Percentiles rank a stretch among this genome's conserved stretches.
These are phyloP conservation scores for Carex cristatella DNA, from an alignment of 176 grass and related monocot genomes.

Conservation along the genomic window DNA sequence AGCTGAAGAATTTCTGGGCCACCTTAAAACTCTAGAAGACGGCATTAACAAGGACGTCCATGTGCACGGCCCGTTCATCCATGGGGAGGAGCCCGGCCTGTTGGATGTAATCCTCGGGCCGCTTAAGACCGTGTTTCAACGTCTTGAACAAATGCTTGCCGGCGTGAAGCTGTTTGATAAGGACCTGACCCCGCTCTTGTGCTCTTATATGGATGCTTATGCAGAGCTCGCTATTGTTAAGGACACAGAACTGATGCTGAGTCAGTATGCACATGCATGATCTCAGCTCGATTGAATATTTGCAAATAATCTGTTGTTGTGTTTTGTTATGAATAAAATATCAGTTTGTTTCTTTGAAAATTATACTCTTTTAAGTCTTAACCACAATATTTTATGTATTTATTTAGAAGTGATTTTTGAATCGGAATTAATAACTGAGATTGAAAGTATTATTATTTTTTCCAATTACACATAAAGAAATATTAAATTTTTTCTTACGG, in stretches of 20 bases:
- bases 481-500: too few species aligned
- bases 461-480: too few species aligned
- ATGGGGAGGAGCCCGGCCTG: slow-evolving; percentile 4
- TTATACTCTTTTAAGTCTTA: too few species aligned
- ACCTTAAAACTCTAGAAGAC: slow-evolving; percentile 12
- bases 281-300: not conserved
- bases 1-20: not conserved
- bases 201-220: slow-evolving; percentile 13
- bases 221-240: slow-evolving; percentile 12
- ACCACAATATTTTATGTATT: too few species aligned
- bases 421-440: too few species aligned
- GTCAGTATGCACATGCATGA: not conserved
- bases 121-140: not conserved
- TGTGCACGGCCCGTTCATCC: not conserved
- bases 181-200: slow-evolving; percentile 14
- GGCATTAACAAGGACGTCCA: slow-evolving; percentile 21
- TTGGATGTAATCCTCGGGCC: not conserved
- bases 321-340: not conserved
- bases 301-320: not conserved
- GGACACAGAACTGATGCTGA: slow-evolving; percentile 7
- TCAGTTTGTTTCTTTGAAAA: not conserved
- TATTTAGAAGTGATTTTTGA: too few species aligned
- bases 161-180: slow-evolving; percentile 8
- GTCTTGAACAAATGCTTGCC: not conserved
- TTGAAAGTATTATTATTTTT: too few species aligned